Conservation (phyloP, 371 early-diverging fungal genomes). For the Zychaea mexicana region DNA sequence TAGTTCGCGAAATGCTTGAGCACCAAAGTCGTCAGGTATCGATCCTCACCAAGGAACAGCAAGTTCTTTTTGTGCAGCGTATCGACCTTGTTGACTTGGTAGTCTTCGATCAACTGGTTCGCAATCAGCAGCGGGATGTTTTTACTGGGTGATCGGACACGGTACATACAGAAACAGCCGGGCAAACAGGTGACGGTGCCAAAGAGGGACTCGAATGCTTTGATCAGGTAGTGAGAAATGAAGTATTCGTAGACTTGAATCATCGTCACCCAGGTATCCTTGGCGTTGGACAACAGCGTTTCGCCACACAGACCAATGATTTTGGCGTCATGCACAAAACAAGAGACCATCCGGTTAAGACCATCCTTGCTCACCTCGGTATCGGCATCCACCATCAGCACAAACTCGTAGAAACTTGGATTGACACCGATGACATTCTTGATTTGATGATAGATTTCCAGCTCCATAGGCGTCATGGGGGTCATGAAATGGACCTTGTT, state of each 20-base stretch:
- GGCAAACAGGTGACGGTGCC: conserved; percentile 92
- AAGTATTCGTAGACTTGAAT: conserved; percentile 92
- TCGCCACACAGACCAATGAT: conserved; percentile 91
- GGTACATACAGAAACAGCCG: conserved; percentile 95
- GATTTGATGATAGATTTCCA: conserved; percentile 91
- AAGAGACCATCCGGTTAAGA: conserved; percentile 70
- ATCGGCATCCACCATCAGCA: conserved; percentile 74
- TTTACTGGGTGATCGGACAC: conserved; percentile 80
- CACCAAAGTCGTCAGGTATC: conserved; percentile 95
- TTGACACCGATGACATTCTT: conserved; percentile 90
- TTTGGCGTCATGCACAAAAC: conserved; percentile 77
- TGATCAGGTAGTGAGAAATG: conserved; percentile 84
- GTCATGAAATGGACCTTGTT: conserved; percentile 76
- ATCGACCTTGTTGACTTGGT: conserved; percentile 91
- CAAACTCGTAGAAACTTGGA: conserved; percentile 73
- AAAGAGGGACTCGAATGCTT: conserved; percentile 88
- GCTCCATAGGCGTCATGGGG: conserved; percentile 88
- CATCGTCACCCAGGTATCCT: conserved; percentile 91
- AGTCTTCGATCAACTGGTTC: conserved; percentile 91
- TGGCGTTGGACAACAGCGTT: conserved; percentile 84
- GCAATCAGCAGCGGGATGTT: conserved; percentile 90
- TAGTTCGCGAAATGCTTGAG: conserved; percentile 96
- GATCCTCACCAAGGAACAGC: conserved; percentile 82
- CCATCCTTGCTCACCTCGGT: conserved; percentile 73
- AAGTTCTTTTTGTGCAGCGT: conserved; percentile 96